These are phyloP conservation scores for Saccharomyces hybrid DNA, from an alignment of 1,139 yeast species.

Conservation along the genomic window DNA sequence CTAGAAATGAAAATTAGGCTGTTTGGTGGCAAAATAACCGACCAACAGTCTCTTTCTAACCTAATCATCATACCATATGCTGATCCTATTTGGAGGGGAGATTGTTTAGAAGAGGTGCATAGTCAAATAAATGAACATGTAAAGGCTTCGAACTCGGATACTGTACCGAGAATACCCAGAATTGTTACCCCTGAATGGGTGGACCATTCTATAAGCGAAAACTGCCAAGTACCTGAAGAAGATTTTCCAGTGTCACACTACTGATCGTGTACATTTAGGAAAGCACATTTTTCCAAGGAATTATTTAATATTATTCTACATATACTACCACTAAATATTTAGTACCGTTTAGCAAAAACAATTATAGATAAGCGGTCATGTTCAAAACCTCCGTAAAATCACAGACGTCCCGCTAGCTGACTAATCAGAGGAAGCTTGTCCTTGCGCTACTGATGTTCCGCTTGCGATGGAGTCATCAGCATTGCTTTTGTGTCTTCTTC, in stretches of 20 bases:
- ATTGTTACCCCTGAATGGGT: conserved; percentile 43
- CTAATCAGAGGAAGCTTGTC: neutral
- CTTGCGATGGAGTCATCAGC: neutral
- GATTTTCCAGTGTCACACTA: conserved; percentile 19
- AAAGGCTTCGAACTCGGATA: neutral
- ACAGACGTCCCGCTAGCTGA: neutral
- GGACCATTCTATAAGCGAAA: conserved; percentile 35
- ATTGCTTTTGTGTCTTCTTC: conserved; percentile 18
- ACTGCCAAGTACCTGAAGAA: conserved; percentile 42
- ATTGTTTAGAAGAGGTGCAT: conserved; percentile 12
- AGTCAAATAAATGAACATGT: conserved; percentile 26
- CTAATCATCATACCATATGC: conserved; percentile 21
- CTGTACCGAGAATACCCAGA: conserved; percentile 37
- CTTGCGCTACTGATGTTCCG: neutral
- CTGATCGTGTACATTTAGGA: neutral
- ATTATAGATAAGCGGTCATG: neutral
- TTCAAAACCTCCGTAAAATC: neutral
- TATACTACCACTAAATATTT: neutral
- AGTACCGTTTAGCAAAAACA: neutral
- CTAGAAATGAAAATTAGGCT: conserved; percentile 12
- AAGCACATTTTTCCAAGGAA: neutral
- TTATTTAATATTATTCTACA: neutral
- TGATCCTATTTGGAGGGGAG: neutral
- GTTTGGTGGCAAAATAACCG: conserved; percentile 26
- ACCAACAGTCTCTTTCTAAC: conserved; percentile 15